Percentiles rank a stretch among this genome's conserved stretches.
Evolutionary conservation across 148 eudicot genomes (phyloP).

Genomic region (Cornus controversa): DNA sequence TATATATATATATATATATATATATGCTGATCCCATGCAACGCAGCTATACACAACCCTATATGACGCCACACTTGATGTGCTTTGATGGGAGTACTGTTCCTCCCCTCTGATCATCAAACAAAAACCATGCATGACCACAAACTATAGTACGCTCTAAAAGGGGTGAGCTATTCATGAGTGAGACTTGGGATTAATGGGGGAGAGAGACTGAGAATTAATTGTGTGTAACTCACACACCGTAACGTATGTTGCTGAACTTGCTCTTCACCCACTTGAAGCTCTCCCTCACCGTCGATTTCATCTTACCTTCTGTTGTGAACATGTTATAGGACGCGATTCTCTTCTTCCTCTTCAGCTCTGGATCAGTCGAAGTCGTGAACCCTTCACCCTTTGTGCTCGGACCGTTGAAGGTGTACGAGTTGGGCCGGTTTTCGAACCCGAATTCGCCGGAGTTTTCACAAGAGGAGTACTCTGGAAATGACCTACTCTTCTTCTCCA

Average conservation of each 20-base stretch:
- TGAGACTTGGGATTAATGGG: no score
- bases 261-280: conserved; percentile 72
- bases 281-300: conserved; percentile 56
- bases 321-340: conserved; percentile 72
- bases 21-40: conserved; percentile 1
- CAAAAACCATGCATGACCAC: neutral
- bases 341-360: conserved; percentile 70
- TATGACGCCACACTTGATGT: neutral
- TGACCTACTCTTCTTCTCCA: conserved; percentile 70
- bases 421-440: conserved; percentile 24
- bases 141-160: neutral
- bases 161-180: no score
- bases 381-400: conserved; percentile 23
- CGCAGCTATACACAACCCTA: neutral
- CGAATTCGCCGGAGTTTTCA: conserved; percentile 33
- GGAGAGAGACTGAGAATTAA: neutral
- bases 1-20: no score
- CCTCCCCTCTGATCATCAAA: no score
- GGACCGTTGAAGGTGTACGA: conserved; percentile 64
- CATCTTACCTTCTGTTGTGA: conserved; percentile 57
- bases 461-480: conserved; percentile 43
- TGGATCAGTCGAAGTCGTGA: conserved; percentile 29
- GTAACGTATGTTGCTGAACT: conserved; percentile 27
- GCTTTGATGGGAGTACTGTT: no score
- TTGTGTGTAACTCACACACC: conserved; percentile 5